phyloP scores from a whole-genome alignment of 306 rosid genomes.

The Lathyrus tuberosus region DNA sequence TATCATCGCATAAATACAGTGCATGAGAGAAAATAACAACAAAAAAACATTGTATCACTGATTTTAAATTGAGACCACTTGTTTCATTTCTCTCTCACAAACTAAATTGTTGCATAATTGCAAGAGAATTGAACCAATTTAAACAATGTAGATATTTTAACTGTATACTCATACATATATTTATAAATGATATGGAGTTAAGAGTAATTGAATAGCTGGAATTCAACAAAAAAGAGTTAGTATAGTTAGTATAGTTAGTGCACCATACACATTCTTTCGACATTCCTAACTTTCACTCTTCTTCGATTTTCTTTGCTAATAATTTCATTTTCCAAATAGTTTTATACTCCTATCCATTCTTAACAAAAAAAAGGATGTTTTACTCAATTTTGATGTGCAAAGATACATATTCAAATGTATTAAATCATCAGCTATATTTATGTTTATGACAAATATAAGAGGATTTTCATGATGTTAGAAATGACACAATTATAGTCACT shows the following conservation, averaged over 20 bases:
- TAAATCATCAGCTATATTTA: no score
- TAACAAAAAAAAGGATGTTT: no score
- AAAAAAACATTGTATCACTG: neutral
- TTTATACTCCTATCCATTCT: no score
- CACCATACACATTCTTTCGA: slow-evolving; percentile 11
- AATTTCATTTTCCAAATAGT: neutral
- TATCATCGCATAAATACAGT: neutral
- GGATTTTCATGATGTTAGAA: no score
- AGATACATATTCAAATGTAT: no score
- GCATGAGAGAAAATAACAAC: neutral
- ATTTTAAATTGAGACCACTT: slow-evolving; percentile 7
- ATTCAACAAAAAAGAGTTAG: neutral
- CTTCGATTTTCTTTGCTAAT: neutral
- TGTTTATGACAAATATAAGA: no score
- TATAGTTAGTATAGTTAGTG: neutral
- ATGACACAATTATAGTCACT: no score
- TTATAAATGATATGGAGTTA: neutral
- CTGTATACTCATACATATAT: neutral
- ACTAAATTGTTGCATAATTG: neutral
- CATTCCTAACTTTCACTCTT: slow-evolving; percentile 3
- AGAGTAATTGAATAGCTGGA: neutral
- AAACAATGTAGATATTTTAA: no score
- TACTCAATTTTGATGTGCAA: no score
- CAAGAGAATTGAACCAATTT: no score
- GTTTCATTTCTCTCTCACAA: neutral